Percentiles rank a stretch among this genome's conserved stretches.
Conservation (phyloP, 768 basidiomycete species). For the Auricularia sp. region DNA sequence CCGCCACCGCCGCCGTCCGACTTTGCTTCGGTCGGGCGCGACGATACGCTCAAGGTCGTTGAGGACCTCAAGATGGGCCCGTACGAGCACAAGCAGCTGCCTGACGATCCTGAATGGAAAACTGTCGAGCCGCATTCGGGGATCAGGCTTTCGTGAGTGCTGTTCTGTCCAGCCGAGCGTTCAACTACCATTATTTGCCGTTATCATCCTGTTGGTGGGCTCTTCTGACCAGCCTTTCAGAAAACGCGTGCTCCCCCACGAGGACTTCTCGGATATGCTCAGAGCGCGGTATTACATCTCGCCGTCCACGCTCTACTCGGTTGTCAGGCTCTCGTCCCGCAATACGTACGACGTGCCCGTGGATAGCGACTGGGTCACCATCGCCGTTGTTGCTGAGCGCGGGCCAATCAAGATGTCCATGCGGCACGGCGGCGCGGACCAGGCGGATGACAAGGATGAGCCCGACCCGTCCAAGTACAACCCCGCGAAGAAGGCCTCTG, state of each 20-base stretch:
- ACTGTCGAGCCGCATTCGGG: slow-evolving; percentile 84
- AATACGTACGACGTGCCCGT: slow-evolving; percentile 88
- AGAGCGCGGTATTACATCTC: slow-evolving; percentile 78
- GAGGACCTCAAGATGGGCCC: slow-evolving; percentile 76
- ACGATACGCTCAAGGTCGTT: slow-evolving; percentile 58
- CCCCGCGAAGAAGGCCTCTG: background rate
- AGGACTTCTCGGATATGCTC: slow-evolving; percentile 71
- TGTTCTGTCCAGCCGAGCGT: slow-evolving; percentile 1
- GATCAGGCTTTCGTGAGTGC: slow-evolving; percentile 67
- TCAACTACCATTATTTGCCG: background rate
- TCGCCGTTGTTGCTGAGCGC: slow-evolving; percentile 90
- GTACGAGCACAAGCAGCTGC: slow-evolving; percentile 54
- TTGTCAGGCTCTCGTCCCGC: slow-evolving; percentile 64
- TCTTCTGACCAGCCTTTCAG: slow-evolving; percentile 1
- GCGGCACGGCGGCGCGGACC: slow-evolving; percentile 19
- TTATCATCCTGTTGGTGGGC: too few relatives aligned
- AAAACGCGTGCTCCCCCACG: slow-evolving; percentile 61
- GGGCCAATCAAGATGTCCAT: slow-evolving; percentile 67
- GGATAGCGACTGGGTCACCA: slow-evolving; percentile 87
- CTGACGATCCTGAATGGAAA: slow-evolving; percentile 68
- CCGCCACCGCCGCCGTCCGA: background rate
- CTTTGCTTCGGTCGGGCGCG: slow-evolving; percentile 21
- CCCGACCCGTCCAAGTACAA: background rate
- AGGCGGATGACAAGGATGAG: background rate
- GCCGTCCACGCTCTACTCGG: slow-evolving; percentile 82